Evolutionary conservation across 31 red algal species (phyloP).

Genomic region (Asparagopsis taxiformis): DNA sequence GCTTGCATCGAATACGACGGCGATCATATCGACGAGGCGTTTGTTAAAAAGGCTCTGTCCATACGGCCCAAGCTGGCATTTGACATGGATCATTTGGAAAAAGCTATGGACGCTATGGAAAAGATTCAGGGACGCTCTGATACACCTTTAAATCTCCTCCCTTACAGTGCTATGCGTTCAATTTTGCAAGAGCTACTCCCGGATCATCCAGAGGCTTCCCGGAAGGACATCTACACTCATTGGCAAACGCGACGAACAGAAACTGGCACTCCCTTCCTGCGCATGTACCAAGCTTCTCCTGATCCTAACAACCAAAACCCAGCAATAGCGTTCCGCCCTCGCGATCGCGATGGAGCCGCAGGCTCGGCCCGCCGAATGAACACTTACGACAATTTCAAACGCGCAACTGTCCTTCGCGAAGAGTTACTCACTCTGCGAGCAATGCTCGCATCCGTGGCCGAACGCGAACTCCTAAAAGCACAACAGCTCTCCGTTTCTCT

Average conservation of each 20-base stretch:
- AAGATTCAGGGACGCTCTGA: slow-evolving; percentile 65
- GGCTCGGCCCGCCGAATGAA: slow-evolving; percentile 62
- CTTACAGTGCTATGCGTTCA: slow-evolving; percentile 8
- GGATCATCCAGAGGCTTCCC: slow-evolving; percentile 1
- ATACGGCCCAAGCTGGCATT: too few relatives aligned
- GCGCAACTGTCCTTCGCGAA: slow-evolving; percentile 54
- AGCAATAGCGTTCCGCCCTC: slow-evolving; percentile 87
- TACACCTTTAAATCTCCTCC: slow-evolving; percentile 7
- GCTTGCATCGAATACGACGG: slow-evolving; percentile 82
- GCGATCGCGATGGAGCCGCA: slow-evolving; percentile 59
- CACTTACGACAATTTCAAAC: slow-evolving; percentile 89
- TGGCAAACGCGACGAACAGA: slow-evolving; percentile 55
- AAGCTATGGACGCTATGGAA: slow-evolving; percentile 64
- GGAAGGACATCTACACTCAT: slow-evolving; percentile 67
- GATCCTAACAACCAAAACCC: slow-evolving; percentile 68
- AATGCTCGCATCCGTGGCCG: slow-evolving; percentile 41
- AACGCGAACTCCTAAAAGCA: slow-evolving; percentile 56
- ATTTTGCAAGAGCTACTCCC: background rate
- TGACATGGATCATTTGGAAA: background rate
- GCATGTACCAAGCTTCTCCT: slow-evolving; percentile 64
- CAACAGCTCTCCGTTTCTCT: slow-evolving; percentile 29
- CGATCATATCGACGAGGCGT: slow-evolving; percentile 62
- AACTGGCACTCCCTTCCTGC: slow-evolving; percentile 46
- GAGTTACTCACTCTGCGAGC: slow-evolving; percentile 49
- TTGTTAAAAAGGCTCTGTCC: slow-evolving; percentile 25